These are phyloP conservation scores for Daldinia caldariorum DNA, from an alignment of 495 filamentous ascomycete genomes.

Conservation along the genomic window DNA sequence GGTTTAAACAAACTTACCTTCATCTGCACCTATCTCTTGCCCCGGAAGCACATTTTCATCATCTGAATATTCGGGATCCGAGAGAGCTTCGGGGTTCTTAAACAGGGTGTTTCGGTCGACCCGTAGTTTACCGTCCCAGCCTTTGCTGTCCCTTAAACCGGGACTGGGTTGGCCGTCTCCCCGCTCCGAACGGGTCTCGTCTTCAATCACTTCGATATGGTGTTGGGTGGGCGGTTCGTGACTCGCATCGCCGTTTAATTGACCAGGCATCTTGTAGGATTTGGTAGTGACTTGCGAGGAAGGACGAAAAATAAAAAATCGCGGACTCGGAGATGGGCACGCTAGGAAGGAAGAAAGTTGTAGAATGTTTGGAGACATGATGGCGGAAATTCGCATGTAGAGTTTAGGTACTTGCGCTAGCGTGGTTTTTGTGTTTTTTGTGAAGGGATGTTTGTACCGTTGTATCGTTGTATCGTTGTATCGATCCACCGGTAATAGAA, in stretches of 20 bases:
- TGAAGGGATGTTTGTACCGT: neutral
- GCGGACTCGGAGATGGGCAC: constrained; percentile 30
- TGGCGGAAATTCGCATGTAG: constrained; percentile 28
- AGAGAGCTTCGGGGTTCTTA: constrained; percentile 79
- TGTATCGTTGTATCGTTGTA: constrained; percentile 15
- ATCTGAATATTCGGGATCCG: constrained; percentile 86
- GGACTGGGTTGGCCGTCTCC: constrained; percentile 56
- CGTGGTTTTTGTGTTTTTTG: neutral
- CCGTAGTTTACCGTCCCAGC: constrained; percentile 93
- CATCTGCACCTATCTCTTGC: constrained; percentile 82
- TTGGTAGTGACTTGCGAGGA: constrained; percentile 16
- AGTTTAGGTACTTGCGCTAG: constrained; percentile 1
- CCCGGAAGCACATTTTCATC: constrained; percentile 77
- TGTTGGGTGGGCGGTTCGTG: constrained; percentile 49
- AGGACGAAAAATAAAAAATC: constrained; percentile 30
- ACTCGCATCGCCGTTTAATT: constrained; percentile 46
- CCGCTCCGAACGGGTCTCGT: constrained; percentile 50
- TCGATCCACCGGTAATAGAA: constrained; percentile 17
- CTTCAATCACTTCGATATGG: constrained; percentile 57
- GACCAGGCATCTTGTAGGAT: constrained; percentile 49
- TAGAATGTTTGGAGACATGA: constrained; percentile 43
- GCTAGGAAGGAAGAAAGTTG: constrained; percentile 39
- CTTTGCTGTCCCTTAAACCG: constrained; percentile 69
- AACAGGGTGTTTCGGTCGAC: constrained; percentile 70
- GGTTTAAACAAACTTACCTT: constrained; percentile 63